Base-by-base conservation (phyloP, 805 yeast species). In the Citeromyces matritensis region DNA sequence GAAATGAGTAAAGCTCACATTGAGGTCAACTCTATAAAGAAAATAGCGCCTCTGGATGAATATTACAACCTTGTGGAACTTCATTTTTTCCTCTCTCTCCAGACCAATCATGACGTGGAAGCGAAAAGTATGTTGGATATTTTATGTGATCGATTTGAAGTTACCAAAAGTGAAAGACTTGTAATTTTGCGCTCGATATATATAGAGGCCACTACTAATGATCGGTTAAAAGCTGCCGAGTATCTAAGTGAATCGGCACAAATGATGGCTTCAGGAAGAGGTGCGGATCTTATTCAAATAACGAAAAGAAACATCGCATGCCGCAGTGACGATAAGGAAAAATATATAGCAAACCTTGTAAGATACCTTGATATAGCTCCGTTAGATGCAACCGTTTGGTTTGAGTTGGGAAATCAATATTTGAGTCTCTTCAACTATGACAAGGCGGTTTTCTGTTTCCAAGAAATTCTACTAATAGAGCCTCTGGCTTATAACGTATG, bases 341-440 rank as follows among this genome's bases (percentile, higher is more conserved):
- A 51, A n/a, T 81, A 71, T 47, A 63, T 82, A 29, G 55, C 60
- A 24, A 65, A 63, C 33, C 58, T 86, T 41, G 55, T 58, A 8
- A 63, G 58, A 24, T 69, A 64, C 39, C 51, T 82, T 32, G 76
- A 73, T 33, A 53, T 63, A 31, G 72, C 68, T 41, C 95, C 96
- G 1, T 49, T 75, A 13, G 97, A 91, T 49, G 57, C 69, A 2
- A 73, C 78, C 39, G 57, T 79, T 2, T 84, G 94, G 94, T 62
- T 73, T 30, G 94, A 82, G 50, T 58, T 85, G 34, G 78, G 73
- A 3, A 69, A 71, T 24, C 57, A 66, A n/a, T 88, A 88, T 47
- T 51, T 51, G 15, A 48, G 56, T 9, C 37, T 63, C 6, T 85
- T 85, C 1, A 73, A 74, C 44, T 73, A 66, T 40, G 76, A 70